These are phyloP conservation scores for Penicillium decumbens DNA, from an alignment of 2,329 filamentous ascomycete genomes.

Conservation along the genomic window DNA sequence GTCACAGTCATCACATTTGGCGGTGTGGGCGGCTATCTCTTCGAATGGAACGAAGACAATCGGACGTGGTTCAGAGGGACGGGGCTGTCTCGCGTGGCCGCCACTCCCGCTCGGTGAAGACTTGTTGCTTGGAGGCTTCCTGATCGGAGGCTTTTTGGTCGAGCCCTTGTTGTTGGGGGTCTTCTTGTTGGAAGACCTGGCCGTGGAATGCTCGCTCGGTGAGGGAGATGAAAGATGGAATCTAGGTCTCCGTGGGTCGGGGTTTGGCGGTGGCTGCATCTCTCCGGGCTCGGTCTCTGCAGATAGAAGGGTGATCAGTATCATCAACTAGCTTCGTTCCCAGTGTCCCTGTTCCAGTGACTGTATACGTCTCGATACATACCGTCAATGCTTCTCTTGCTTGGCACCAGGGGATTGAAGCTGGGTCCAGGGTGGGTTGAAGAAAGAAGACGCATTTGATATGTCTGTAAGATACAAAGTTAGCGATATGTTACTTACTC, in stretches of 20 bases:
- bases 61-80: not conserved
- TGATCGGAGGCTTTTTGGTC: too few species aligned
- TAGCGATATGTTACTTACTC: not conserved
- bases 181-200: not conserved
- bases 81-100: not conserved
- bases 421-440: not conserved
- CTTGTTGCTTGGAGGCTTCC: not conserved
- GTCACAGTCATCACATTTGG: conserved; percentile 39
- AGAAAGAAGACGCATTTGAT: not conserved
- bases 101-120: not conserved
- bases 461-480: not conserved
- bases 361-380: not conserved
- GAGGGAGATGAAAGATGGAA: not conserved
- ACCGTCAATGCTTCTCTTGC: not conserved
- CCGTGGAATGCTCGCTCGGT: not conserved
- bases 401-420: not conserved
- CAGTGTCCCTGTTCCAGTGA: not conserved
- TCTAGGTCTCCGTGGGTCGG: not conserved
- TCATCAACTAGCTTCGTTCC: not conserved
- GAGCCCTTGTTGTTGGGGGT: too few species aligned
- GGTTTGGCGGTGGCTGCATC: not conserved
- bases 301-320: not conserved
- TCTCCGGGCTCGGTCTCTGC: not conserved
- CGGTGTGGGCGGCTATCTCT: conserved; percentile 31
- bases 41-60: conserved; percentile 18